phyloP scores from a whole-genome alignment of 352 stramenopile species.

The Phytophthora rubi region DNA sequence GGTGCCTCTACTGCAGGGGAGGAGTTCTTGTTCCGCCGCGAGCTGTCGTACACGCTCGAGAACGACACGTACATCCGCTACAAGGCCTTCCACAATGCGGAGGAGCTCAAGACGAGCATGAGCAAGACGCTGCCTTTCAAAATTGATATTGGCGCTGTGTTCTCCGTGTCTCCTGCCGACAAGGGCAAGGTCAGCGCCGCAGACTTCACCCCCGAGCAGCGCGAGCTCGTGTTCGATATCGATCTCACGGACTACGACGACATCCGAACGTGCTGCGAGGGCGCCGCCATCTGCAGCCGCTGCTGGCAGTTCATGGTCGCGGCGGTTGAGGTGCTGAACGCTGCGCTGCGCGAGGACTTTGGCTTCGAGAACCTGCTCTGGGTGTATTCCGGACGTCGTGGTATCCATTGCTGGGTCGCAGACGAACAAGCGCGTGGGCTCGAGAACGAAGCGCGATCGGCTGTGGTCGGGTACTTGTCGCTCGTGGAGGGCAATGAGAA shows the following conservation, averaged over 20 bases:
- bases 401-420: constrained; percentile 99
- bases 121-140: constrained; percentile 97
- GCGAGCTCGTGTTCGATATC: constrained; percentile 99
- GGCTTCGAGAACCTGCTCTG: constrained; percentile 98
- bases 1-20: constrained; percentile 44
- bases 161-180: constrained; percentile 82
- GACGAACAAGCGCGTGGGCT: constrained; percentile 94
- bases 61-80: constrained; percentile 99
- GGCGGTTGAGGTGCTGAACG: constrained; percentile 96
- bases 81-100: constrained; percentile 92
- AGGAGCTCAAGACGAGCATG: constrained; percentile 88
- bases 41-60: constrained; percentile 98
- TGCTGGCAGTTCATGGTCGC: constrained; percentile 99
- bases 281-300: constrained; percentile 90
- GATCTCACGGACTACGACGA: constrained; percentile 99
- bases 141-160: constrained; percentile 99
- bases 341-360: constrained; percentile 95
- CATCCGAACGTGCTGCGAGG: constrained; percentile 96
- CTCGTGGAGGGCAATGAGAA: constrained; percentile 93
- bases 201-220: constrained; percentile 93
- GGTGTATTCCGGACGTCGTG: constrained; percentile 99
- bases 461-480: constrained; percentile 97
- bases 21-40: constrained; percentile 88
- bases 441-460: constrained; percentile 96
- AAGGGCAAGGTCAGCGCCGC: constrained; percentile 87